A percentile compares a stretch with the other conserved stretches of the same genome.
Conservation (phyloP, 2,329 filamentous ascomycete species). For the Hypomyces rosellus region DNA sequence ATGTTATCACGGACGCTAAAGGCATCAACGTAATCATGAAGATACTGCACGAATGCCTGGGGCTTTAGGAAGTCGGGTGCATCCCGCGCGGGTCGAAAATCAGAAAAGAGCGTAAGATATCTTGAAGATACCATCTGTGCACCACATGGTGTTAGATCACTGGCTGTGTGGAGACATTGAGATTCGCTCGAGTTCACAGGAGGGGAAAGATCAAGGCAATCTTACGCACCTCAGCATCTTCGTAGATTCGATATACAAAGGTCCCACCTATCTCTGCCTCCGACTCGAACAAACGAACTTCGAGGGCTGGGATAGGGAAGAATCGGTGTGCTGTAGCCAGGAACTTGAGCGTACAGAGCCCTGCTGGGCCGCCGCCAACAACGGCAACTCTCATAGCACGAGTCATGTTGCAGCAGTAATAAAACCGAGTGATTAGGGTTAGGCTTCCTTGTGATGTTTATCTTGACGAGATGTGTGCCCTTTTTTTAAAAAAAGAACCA, state of each 20-base stretch:
- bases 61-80: constrained; percentile 40
- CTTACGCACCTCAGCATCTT: constrained; percentile 36
- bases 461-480: too few species aligned
- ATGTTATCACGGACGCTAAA: constrained; percentile 35
- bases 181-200: too few species aligned
- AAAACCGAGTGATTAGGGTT: not conserved
- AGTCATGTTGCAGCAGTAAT: not conserved
- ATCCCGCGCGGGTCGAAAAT: constrained; percentile 36
- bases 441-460: too few species aligned
- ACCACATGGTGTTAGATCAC: not conserved
- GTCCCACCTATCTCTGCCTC: constrained; percentile 39
- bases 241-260: constrained; percentile 41
- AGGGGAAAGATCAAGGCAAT: not conserved
- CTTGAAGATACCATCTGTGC: constrained; percentile 41
- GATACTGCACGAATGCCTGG: constrained; percentile 35
- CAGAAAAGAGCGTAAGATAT: constrained; percentile 44
- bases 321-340: constrained; percentile 32
- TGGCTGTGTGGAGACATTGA: not conserved
- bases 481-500: too few species aligned
- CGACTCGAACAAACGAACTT: constrained; percentile 39
- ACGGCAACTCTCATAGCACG: constrained; percentile 32
- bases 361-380: constrained; percentile 38
- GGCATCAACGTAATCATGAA: constrained; percentile 32
- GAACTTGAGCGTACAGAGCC: constrained; percentile 36
- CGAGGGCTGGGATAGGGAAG: constrained; percentile 31